Evolutionary conservation across 176 grass and related monocot species (phyloP).

Genomic region (Tuctoria greenei): DNA sequence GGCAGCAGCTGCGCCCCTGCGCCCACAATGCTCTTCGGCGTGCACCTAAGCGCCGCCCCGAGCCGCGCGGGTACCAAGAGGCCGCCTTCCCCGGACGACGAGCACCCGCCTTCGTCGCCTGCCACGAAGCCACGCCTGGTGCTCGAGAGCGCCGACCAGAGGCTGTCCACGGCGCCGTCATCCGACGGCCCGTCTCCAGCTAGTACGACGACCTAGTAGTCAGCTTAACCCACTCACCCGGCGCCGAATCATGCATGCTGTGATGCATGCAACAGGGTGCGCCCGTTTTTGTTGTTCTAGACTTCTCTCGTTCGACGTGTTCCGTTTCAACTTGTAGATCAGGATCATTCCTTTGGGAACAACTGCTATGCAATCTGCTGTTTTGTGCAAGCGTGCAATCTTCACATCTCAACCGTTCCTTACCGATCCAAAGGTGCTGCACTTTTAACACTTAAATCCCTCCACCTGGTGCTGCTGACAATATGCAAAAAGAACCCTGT

Average conservation of each 20-base stretch:
- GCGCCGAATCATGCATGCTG: not conserved
- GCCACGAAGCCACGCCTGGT: constrained; percentile 61
- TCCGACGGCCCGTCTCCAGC: constrained; percentile 44
- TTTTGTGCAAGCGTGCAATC: too few species aligned
- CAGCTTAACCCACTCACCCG: constrained; percentile 2
- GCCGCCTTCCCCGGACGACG: constrained; percentile 28
- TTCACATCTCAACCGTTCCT: too few species aligned
- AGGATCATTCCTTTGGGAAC: constrained; percentile 1
- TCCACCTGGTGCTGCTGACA: too few species aligned
- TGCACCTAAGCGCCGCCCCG: constrained; percentile 41
- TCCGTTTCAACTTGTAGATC: constrained; percentile 27
- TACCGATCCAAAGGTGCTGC: too few species aligned
- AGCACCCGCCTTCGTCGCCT: constrained; percentile 46
- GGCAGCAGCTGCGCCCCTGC: constrained; percentile 40
- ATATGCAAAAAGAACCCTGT: too few species aligned
- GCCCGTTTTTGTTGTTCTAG: constrained; percentile 33
- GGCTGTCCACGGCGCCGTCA: constrained; percentile 43
- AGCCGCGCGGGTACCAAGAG: constrained; percentile 42
- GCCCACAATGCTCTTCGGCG: constrained; percentile 80
- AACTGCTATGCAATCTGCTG: too few species aligned
- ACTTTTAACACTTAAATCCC: too few species aligned
- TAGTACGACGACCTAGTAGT: constrained; percentile 49
- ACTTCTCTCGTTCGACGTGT: not conserved
- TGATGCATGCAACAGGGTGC: not conserved
- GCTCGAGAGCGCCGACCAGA: constrained; percentile 51